Percentiles rank a stretch among this genome's conserved stretches.
These are phyloP conservation scores for Bruguiera sexangula DNA, from an alignment of 345 rosid species.

Conservation along the genomic window DNA sequence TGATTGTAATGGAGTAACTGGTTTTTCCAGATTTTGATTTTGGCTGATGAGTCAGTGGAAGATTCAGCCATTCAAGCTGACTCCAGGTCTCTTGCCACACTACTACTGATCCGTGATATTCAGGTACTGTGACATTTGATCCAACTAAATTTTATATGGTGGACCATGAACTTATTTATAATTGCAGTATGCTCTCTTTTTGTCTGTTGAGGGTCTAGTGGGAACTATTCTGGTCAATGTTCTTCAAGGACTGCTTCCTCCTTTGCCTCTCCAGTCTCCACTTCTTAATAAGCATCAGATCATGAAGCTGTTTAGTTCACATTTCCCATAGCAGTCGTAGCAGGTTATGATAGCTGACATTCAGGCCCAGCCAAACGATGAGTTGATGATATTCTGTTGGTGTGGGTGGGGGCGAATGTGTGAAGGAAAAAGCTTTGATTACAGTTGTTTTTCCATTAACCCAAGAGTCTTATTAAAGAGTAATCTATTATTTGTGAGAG, in stretches of 20 bases:
- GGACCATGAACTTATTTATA: not conserved
- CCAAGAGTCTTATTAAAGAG: too few species aligned
- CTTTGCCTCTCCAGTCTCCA: too few species aligned
- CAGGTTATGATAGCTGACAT: too few species aligned
- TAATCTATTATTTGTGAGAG: too few species aligned
- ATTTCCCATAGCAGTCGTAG: too few species aligned
- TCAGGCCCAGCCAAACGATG: too few species aligned
- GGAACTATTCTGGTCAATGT: not conserved
- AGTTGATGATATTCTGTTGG: too few species aligned
- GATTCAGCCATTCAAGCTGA: constrained; percentile 84
- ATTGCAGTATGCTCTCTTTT: not conserved
- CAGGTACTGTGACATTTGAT: constrained; percentile 42
- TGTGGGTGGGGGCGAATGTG: too few species aligned
- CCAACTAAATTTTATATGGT: constrained; percentile 1
- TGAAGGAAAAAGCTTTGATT: too few species aligned
- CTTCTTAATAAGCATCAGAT: not conserved
- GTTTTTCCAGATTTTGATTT: constrained; percentile 55
- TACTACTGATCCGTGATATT: constrained; percentile 68
- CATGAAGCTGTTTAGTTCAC: too few species aligned
- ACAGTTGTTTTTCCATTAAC: too few species aligned
- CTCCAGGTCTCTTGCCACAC: constrained; percentile 74
- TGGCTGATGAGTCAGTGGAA: constrained; percentile 76
- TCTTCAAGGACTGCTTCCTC: not conserved
- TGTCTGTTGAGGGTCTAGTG: too few species aligned
- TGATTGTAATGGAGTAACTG: not conserved